Percentiles rank a stretch among this genome's conserved stretches.
These are phyloP conservation scores for Fomitopsis palustris DNA, from an alignment of 1,284 basidiomycete species.

Conservation along the genomic window DNA sequence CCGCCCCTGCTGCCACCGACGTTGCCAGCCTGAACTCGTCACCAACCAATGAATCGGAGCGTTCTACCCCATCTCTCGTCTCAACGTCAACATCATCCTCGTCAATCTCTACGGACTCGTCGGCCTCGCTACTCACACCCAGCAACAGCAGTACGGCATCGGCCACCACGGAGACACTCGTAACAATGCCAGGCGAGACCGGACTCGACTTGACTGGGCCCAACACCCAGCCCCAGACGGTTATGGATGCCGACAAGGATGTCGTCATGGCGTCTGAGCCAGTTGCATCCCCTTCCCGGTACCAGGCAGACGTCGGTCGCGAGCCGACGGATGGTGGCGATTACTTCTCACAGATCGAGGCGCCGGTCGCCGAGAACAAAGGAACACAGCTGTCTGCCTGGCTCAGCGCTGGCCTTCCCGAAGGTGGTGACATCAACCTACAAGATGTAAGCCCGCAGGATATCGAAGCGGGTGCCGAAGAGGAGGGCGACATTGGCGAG, in stretches of 20 bases:
- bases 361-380: background rate
- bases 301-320: background rate
- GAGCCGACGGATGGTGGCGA: conserved; percentile 7
- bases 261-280: background rate
- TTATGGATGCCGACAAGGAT: conserved; percentile 3
- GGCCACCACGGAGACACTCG: background rate
- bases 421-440: conserved; percentile 4
- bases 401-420: conserved; percentile 1
- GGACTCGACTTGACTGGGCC: background rate
- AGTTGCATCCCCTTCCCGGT: background rate
- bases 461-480: conserved; percentile 9
- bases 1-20: conserved; percentile 13
- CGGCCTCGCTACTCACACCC: background rate
- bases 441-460: conserved; percentile 6
- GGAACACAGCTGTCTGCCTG: background rate
- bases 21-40: conserved; percentile 17
- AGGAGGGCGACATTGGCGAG: conserved; percentile 35
- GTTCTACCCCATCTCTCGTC: conserved; percentile 2
- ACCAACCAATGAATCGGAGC: background rate
- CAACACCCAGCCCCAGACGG: background rate
- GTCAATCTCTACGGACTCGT: conserved; percentile 13
- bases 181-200: background rate
- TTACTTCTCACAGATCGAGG: background rate
- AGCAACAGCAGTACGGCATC: background rate
- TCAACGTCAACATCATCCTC: conserved; percentile 21